A percentile compares a stretch with the other conserved stretches of the same genome.
Evolutionary conservation across 331 rosid genomes (phyloP).

Genomic region (Erythrophleum ivorense): DNA sequence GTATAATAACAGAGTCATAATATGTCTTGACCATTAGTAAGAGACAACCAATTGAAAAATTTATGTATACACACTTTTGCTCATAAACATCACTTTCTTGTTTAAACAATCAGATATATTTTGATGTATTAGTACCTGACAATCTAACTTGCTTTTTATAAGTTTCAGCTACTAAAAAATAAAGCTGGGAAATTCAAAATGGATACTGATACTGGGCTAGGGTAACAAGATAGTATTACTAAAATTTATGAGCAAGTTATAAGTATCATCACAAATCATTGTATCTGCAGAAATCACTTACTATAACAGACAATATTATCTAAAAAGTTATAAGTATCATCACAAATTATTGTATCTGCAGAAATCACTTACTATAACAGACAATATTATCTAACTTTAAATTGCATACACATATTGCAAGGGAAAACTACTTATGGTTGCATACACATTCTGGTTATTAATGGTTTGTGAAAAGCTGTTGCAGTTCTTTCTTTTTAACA

Average conservation of each 20-base stretch:
- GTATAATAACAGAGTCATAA: not conserved
- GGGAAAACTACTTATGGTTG: not conserved
- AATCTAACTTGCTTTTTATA: too few species aligned
- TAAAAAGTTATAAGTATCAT: too few species aligned
- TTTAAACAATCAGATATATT: slow-evolving; percentile 8
- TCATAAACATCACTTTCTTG: not conserved
- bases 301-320: slow-evolving; percentile 11
- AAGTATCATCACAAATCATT: slow-evolving; percentile 15
- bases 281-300: slow-evolving; percentile 3
- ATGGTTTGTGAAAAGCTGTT: slow-evolving; percentile 24
- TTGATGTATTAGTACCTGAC: not conserved
- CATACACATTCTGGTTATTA: not conserved
- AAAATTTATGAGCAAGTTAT: slow-evolving; percentile 4
- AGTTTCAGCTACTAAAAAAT: not conserved
- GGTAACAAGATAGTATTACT: slow-evolving; percentile 11
- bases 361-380: slow-evolving; percentile 16
- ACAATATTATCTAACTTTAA: slow-evolving; percentile 3
- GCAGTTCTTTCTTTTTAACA: not conserved
- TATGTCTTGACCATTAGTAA: not conserved
- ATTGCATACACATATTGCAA: not conserved
- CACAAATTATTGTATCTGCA: slow-evolving; percentile 4
- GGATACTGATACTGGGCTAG: not conserved
- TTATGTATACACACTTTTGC: not conserved
- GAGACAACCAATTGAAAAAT: not conserved
- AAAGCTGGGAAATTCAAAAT: not conserved